Base-by-base conservation (phyloP, 331 rosid species). In the Prunus yedoensis region DNA sequence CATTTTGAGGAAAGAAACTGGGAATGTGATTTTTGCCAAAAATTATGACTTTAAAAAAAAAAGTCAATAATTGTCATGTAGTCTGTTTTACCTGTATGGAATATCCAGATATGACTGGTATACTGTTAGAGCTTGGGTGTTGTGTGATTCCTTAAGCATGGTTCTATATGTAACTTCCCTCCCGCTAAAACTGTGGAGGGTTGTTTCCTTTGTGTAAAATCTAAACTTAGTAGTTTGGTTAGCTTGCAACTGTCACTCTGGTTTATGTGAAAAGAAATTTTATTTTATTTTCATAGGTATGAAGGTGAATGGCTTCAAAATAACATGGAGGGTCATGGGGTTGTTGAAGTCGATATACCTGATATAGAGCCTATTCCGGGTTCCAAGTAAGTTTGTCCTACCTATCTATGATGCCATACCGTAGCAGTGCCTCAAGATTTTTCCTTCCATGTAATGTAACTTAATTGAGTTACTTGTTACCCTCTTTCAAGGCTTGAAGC, bases 281-380 rank as follows among this genome's bases (percentile, higher is more conserved):
- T 75, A 15, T 80, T 75, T 74, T 60, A 32, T 62, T 74, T 79
- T 56, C 47, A 17, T 66, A 94, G 97, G 90, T 94, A 92, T 80
- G 99, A 94, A 92, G 99, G 97, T 75, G 99, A 94, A 81, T 94
- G 99, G 99, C 83, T 92, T 77, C 97, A 86, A 83, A 92, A 94
- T 52, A 78, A 85, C 74, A 83, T 89, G 83, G 97, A 90, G 82
- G 99, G 99, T 70, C 97, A 92, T 70, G 99, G 97, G 45, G 93
- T 94, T 74, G 81, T 90, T 84, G 99, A 94, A 86, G 97, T 94
- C 76, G 97, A 90, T 79, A 88, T 94, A 68, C 99, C 99, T 53
- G 93, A 81, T 64, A 79, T 84, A 70, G 97, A 94, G 75, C 99
- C 99, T 76, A 79, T 68, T 28, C 97, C 97, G n/a, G 99, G 97